phyloP scores from a whole-genome alignment of 1,139 yeast genomes.

The Taiozyma sp. region DNA sequence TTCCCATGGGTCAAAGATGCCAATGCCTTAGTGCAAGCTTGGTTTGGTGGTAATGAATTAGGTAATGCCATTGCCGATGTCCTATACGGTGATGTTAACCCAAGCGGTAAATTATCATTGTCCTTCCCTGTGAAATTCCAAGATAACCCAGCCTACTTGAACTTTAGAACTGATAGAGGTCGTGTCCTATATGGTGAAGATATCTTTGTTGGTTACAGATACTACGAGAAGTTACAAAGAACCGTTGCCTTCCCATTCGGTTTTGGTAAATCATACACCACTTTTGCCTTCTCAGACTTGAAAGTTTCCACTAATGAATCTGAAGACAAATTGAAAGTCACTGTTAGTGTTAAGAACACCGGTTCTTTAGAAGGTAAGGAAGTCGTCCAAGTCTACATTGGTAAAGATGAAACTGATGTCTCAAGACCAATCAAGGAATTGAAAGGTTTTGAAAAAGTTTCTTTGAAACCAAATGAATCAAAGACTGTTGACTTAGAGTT shows the following conservation, averaged over 20 bases:
- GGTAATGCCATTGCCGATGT: conserved; percentile 54
- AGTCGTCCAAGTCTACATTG: conserved; percentile 40
- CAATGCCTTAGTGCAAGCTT: conserved; percentile 46
- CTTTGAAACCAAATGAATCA: conserved; percentile 37
- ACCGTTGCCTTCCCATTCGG: conserved; percentile 57
- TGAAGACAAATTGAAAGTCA: conserved; percentile 31
- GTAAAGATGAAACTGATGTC: conserved; percentile 35
- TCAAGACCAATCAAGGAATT: conserved; percentile 54
- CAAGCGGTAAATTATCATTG: conserved; percentile 59
- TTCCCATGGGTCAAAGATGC: conserved; percentile 52
- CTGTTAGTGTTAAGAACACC: conserved; percentile 39
- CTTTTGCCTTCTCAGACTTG: conserved; percentile 33
- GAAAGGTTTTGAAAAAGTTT: conserved; percentile 49
- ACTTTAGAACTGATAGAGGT: conserved; percentile 42
- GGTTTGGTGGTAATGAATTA: conserved; percentile 44
- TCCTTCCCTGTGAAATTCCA: conserved; percentile 46
- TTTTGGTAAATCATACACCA: conserved; percentile 53
- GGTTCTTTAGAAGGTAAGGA: conserved; percentile 40
- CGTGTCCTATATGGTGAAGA: conserved; percentile 46
- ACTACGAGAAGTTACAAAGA: conserved; percentile 45
- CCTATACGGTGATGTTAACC: conserved; percentile 59
- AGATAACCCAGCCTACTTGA: conserved; percentile 49
- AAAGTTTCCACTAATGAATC: conserved; percentile 21
- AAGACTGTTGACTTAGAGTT: conserved; percentile 33
- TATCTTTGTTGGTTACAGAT: conserved; percentile 57